Evolutionary conservation across 192 early-diverging fungal genomes (phyloP), one percentile per base, ranked within the genome.

Genomic region (Coemansia sp.): DNA sequence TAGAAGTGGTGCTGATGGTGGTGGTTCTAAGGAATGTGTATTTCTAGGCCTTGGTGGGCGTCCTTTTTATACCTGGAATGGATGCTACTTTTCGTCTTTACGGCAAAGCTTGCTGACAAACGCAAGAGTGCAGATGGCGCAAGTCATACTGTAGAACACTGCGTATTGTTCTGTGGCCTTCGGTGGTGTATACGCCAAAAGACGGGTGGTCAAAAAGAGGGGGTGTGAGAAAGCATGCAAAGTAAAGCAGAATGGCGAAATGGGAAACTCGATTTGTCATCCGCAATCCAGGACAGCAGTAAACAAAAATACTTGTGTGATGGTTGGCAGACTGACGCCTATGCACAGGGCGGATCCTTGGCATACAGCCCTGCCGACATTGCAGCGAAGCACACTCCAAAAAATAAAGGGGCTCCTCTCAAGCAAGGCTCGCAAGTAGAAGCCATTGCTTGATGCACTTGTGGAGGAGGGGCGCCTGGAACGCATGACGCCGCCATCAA

Each of bases 271-370:
- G 54, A 57, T 57, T 57, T 57, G 54, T 57, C 51, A 54, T 24
- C 51, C 51, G 12, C 54, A 33, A 57, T 29, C 29, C 29, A 29
- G 2, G 29, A 29, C 7, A 20, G 44, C 13, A 51, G 47, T 20
- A 54, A 54, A 27, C 22, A 10, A 54, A 52, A 54, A 27, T 22
- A 54, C 24, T 27, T 60, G 31, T 24, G 27, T 29, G 54, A 31
- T 5, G 54, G 47, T 54, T 54, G 20, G 12, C 33, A 60, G 29
- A 60, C 57, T 34, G 57, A 18, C 31, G 57, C 57, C 31, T 15
- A 60, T 60, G 57, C 57, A 38, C 57, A 60, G 57, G 18, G 57
- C 33, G 27, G 15, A 60, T 60, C 57, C 13, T 36, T 57, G 27
- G 54, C 27, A 15, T 13, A 57, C 5, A 40, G 38, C 27, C 2